Evolutionary conservation across 495 filamentous ascomycete genomes (phyloP).

Genomic region (Penicillium verhagenii): DNA sequence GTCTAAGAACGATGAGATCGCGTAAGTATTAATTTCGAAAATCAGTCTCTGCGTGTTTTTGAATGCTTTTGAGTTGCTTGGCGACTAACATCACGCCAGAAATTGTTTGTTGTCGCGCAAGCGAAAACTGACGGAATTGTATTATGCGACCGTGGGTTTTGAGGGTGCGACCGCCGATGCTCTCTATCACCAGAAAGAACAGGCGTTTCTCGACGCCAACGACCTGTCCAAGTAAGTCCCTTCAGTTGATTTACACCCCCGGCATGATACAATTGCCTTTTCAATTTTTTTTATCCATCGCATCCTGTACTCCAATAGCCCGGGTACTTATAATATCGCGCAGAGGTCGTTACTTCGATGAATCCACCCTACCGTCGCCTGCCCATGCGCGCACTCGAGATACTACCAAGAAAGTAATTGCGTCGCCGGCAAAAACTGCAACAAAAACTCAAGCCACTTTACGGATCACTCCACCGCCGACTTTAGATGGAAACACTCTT

Average conservation of each 20-base stretch:
- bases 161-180: slow-evolving; percentile 56
- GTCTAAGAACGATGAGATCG: slow-evolving; percentile 62
- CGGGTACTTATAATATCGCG: slow-evolving; percentile 30
- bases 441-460: slow-evolving; percentile 17
- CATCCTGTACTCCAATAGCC: slow-evolving; percentile 12
- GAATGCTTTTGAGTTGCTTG: slow-evolving; percentile 17
- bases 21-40: slow-evolving; percentile 50
- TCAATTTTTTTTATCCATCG: slow-evolving; percentile 1
- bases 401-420: slow-evolving; percentile 26
- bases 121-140: slow-evolving; percentile 81
- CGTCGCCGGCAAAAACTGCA: slow-evolving; percentile 16
- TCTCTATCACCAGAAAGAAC: slow-evolving; percentile 50
- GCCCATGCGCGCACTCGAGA: slow-evolving; percentile 39
- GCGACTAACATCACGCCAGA: slow-evolving; percentile 51
- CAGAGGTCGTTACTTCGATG: slow-evolving; percentile 72
- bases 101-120: slow-evolving; percentile 74
- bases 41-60: slow-evolving; percentile 13
- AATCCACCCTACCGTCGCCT: slow-evolving; percentile 63
- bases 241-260: slow-evolving; percentile 15
- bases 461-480: slow-evolving; percentile 21
- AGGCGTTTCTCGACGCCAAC: slow-evolving; percentile 67
- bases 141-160: slow-evolving; percentile 53
- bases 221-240: slow-evolving; percentile 73
- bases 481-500: slow-evolving; percentile 18
- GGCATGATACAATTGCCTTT: slow-evolving; percentile 8